Conservation (phyloP, 345 rosid genomes). For the Mercurialis annua region DNA sequence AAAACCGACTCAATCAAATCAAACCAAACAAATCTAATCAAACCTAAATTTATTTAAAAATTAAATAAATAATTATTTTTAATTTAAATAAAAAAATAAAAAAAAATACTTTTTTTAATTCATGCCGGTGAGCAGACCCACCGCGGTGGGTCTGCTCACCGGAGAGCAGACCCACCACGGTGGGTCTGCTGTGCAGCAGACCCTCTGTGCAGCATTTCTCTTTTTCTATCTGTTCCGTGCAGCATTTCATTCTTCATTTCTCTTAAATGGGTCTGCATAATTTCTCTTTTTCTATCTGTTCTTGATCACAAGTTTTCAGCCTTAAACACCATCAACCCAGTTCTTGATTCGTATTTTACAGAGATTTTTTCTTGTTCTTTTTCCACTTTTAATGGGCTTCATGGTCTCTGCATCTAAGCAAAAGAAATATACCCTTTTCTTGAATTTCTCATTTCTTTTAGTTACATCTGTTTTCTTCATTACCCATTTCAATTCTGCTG, state of each 20-base stretch:
- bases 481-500: conserved; percentile 19
- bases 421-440: conserved; percentile 29
- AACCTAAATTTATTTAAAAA: too few species aligned
- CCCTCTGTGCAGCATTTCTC: too few species aligned
- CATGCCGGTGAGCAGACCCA: too few species aligned
- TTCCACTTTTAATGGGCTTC: conserved; percentile 27
- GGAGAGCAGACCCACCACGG: too few species aligned
- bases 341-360: conserved; percentile 1
- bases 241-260: not conserved
- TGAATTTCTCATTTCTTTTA: conserved; percentile 41
- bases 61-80: too few species aligned
- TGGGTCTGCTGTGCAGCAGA: too few species aligned
- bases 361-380: conserved; percentile 8
- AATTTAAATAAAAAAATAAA: too few species aligned
- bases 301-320: not conserved
- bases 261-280: not conserved
- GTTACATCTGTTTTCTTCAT: conserved; percentile 35
- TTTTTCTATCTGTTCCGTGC: too few species aligned
- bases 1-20: too few species aligned
- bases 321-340: not conserved
- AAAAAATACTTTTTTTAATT: too few species aligned
- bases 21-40: too few species aligned
- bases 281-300: not conserved
- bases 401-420: conserved; percentile 10
- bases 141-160: too few species aligned